Base-by-base conservation (phyloP, 441 rosid species). In the Gossypium schwendimanii region DNA sequence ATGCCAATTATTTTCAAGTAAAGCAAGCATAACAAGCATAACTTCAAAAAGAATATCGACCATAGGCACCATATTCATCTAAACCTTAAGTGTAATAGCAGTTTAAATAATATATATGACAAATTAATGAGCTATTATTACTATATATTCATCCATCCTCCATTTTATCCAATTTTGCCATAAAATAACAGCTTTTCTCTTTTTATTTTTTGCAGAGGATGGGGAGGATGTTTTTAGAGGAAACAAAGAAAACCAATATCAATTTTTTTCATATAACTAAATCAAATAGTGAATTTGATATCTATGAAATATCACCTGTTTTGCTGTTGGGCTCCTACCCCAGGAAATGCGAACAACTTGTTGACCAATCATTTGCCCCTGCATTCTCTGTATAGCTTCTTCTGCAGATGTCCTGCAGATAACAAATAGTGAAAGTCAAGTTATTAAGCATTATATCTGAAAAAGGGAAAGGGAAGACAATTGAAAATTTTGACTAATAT, bases 351-450 rank as follows among this genome's bases (percentile, higher is more conserved):
- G 92, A 62, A 94, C 91, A 23, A 85, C 82, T 73, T 89, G 97
- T 83, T 92, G 96, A 84, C 99, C 99, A 80, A 94, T 91, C 83
- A 88, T 69, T 60, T 87, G 89, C 49, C 94, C 98, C 75, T 94
- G 96, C 98, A 91, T 88, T 78, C 91, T 88, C 72, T 85, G 89
- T 45, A 91, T 82, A 79, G 97, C 96, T 73, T 94, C 98, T 79
- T 92, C 99, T 24, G 96, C 97, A 75, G 98, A 91, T 71, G 85
- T 60, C 85, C 99, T 94, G 62, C 39, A 9, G n/a, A 72, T 18
- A 41, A 14, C 44, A 65, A 68, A 52, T 14, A 71, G 72, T 12
- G 65, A 31, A 6, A 36, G 57, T 64, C 57, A 74, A 69, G 39
- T 20, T 58, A 66, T 69, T 26, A 63, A 11, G 26, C 60, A 55